Evolutionary conservation across 257 asterid genomes (phyloP).

Genomic region (Cynanchum wilfordii): DNA sequence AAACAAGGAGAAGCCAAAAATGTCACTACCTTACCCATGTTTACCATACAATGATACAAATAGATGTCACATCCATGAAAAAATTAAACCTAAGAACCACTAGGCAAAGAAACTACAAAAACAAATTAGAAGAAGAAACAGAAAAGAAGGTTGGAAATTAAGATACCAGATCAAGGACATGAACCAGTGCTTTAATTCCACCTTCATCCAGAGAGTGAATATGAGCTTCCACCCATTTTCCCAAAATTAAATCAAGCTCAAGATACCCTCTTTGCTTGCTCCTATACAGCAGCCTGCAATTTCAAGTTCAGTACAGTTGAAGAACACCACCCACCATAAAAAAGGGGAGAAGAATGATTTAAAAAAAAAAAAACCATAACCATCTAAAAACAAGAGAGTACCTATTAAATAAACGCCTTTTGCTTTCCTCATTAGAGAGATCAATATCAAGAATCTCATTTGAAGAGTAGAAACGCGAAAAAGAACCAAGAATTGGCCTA

Average conservation of each 20-base stretch:
- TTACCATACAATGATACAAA: neutral
- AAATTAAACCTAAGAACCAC: neutral
- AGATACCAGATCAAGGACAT: constrained; percentile 75
- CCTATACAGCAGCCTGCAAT: constrained; percentile 66
- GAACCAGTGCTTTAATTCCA: constrained; percentile 62
- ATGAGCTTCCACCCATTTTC: constrained; percentile 88
- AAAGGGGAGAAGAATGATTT: neutral
- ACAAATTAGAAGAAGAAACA: no score
- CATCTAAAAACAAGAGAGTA: neutral
- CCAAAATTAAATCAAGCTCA: constrained; percentile 84
- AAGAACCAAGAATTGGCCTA: constrained; percentile 50
- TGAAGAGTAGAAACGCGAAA: constrained; percentile 45
- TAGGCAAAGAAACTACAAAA: neutral
- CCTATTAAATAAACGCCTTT: constrained; percentile 78
- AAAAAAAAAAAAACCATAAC: neutral
- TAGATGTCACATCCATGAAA: neutral
- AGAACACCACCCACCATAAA: neutral
- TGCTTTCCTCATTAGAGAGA: constrained; percentile 66
- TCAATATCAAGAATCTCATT: constrained; percentile 41
- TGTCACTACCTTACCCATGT: neutral
- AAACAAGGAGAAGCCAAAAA: neutral
- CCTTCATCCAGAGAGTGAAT: constrained; percentile 64
- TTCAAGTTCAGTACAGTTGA: constrained; percentile 2
- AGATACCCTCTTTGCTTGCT: constrained; percentile 91
- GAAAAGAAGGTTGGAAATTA: neutral